Conservation (phyloP, 768 basidiomycete species). For the Asterophora lycoperdoides region DNA sequence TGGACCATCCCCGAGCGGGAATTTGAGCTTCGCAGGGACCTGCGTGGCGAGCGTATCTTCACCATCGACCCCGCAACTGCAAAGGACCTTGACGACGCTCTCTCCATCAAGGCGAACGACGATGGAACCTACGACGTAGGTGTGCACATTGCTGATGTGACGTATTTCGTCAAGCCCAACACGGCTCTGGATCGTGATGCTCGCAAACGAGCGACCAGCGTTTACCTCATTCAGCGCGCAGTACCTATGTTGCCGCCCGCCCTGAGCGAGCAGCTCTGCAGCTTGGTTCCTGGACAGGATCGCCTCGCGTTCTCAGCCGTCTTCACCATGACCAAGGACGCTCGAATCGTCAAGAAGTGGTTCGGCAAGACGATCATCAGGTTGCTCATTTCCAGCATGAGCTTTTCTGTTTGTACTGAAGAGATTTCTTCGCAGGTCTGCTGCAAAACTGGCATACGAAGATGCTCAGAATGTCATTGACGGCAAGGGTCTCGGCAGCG, state of each 20-base stretch:
- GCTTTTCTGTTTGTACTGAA: neutral
- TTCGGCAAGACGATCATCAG: slow-evolving; percentile 92
- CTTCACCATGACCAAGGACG: slow-evolving; percentile 83
- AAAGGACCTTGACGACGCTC: slow-evolving; percentile 91
- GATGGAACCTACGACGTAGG: slow-evolving; percentile 92
- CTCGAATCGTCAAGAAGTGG: slow-evolving; percentile 80
- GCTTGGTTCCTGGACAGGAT: slow-evolving; percentile 82
- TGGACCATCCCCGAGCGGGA: slow-evolving; percentile 93
- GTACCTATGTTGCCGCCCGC: slow-evolving; percentile 97
- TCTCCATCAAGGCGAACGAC: slow-evolving; percentile 85
- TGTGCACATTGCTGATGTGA: slow-evolving; percentile 95
- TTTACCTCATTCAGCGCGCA: slow-evolving; percentile 92
- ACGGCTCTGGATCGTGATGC: slow-evolving; percentile 98
- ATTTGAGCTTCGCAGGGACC: slow-evolving; percentile 81
- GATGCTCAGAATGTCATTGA: slow-evolving; percentile 83
- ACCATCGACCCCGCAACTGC: slow-evolving; percentile 89
- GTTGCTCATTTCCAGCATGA: slow-evolving; percentile 36
- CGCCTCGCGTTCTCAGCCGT: slow-evolving; percentile 88
- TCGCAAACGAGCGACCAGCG: slow-evolving; percentile 93
- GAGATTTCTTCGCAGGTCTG: slow-evolving; percentile 51
- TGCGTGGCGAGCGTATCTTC: slow-evolving; percentile 82
- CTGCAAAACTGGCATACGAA: slow-evolving; percentile 78
- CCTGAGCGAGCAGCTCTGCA: slow-evolving; percentile 92
- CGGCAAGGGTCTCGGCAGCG: slow-evolving; percentile 53
- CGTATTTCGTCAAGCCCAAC: slow-evolving; percentile 91